phyloP scores from a whole-genome alignment of 768 basidiomycete genomes.

The Suillus occidentalis region DNA sequence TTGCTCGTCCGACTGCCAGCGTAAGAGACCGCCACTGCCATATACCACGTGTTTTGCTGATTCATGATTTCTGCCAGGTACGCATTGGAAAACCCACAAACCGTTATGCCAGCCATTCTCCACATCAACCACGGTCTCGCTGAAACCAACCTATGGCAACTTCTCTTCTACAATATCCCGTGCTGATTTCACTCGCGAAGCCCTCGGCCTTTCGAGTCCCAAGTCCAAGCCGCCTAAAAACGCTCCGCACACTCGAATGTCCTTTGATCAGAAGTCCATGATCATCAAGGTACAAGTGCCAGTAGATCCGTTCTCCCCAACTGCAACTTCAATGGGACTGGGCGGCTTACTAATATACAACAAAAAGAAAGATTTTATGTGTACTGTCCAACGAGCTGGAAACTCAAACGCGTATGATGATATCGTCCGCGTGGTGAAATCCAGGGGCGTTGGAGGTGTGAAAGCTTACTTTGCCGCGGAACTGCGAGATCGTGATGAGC shows the following conservation, averaged over 20 bases:
- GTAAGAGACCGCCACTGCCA: constrained; percentile 32
- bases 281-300: constrained; percentile 59
- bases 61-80: constrained; percentile 30
- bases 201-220: constrained; percentile 28
- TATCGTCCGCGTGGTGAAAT: constrained; percentile 38
- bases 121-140: constrained; percentile 41
- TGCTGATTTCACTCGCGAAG: constrained; percentile 31
- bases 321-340: constrained; percentile 6
- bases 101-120: constrained; percentile 45
- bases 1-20: constrained; percentile 55
- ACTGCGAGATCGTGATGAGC: constrained; percentile 43
- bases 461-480: constrained; percentile 61
- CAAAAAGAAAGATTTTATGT: constrained; percentile 54
- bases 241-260: constrained; percentile 17
- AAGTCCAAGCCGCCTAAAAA: constrained; percentile 19
- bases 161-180: constrained; percentile 21
- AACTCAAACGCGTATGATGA: constrained; percentile 40
- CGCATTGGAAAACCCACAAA: constrained; percentile 52
- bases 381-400: constrained; percentile 36
- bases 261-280: constrained; percentile 39
- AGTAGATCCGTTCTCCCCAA: constrained; percentile 11
- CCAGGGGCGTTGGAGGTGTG: constrained; percentile 40
- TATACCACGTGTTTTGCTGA: background rate
- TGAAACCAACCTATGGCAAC: constrained; percentile 44
- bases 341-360: constrained; percentile 47